These are phyloP conservation scores for Fomes fomentarius DNA, from an alignment of 1,284 basidiomycete species.

Conservation along the genomic window DNA sequence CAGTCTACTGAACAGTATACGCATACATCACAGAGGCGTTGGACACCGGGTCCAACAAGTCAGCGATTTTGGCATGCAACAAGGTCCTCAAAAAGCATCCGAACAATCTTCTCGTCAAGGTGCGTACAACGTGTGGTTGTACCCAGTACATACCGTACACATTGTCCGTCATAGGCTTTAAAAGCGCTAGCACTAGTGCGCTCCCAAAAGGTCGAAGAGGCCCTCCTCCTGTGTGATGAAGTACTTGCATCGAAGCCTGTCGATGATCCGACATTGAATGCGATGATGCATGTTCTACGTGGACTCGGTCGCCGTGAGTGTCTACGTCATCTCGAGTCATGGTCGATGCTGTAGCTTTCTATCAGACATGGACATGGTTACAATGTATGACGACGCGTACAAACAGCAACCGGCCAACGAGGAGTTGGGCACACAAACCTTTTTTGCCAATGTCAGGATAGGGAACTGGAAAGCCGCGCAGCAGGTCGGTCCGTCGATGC, in stretches of 20 bases:
- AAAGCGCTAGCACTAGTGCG: constrained; percentile 85
- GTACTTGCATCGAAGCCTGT: constrained; percentile 70
- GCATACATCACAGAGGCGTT: constrained; percentile 63
- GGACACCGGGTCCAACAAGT: constrained; percentile 84
- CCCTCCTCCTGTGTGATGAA: constrained; percentile 77
- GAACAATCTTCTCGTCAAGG: constrained; percentile 74
- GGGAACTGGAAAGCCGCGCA: constrained; percentile 82
- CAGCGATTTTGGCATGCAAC: constrained; percentile 81
- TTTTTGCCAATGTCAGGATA: constrained; percentile 79
- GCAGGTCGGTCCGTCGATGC: constrained; percentile 50
- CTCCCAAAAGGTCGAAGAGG: constrained; percentile 81
- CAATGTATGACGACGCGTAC: constrained; percentile 82
- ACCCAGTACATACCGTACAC: constrained; percentile 3
- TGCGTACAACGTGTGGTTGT: constrained; percentile 29
- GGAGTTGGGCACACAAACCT: constrained; percentile 80
- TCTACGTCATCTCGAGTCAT: no score
- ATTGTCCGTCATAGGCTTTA: constrained; percentile 56
- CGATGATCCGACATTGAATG: constrained; percentile 71
- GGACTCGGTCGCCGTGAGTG: constrained; percentile 75
- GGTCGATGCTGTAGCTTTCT: background rate
- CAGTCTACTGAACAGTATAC: constrained; percentile 5
- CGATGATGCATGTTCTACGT: constrained; percentile 80
- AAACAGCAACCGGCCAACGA: constrained; percentile 79
- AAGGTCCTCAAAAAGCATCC: constrained; percentile 84
- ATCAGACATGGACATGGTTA: constrained; percentile 73